Evolutionary conservation across 106 monocot genomes (phyloP).

Genomic region (Phalaenopsis aphrodite): DNA sequence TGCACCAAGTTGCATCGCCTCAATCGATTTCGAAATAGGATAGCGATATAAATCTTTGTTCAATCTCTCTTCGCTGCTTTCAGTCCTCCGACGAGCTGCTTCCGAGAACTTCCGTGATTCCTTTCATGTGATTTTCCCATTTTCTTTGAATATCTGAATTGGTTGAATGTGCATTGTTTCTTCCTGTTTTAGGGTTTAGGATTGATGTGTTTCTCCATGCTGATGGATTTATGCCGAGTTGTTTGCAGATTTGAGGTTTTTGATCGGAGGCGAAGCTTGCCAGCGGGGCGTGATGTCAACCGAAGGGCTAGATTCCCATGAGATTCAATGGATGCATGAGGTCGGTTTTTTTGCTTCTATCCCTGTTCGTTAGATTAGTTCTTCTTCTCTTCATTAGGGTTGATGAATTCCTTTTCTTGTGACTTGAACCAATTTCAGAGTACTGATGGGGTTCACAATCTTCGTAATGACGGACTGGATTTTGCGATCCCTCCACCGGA

Average conservation of each 20-base stretch:
- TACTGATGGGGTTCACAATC: slow-evolving; percentile 17
- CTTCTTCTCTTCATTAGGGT: background rate
- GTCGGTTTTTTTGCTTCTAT: slow-evolving; percentile 9
- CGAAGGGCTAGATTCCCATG: slow-evolving; percentile 38
- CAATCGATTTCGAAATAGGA: no score
- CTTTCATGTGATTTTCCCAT: background rate
- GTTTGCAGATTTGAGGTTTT: slow-evolving; percentile 12
- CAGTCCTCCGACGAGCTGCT: no score
- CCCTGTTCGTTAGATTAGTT: background rate
- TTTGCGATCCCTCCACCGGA: slow-evolving; percentile 57
- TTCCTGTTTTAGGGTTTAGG: background rate
- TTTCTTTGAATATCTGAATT: background rate
- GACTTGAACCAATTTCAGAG: slow-evolving; percentile 14
- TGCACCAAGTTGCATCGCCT: no score
- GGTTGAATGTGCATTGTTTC: slow-evolving; percentile 5
- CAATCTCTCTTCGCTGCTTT: no score
- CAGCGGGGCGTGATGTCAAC: slow-evolving; percentile 25
- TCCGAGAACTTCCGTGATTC: no score
- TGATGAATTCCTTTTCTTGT: background rate
- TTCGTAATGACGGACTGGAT: slow-evolving; percentile 14
- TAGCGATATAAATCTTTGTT: no score
- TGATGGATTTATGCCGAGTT: background rate
- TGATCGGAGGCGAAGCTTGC: background rate
- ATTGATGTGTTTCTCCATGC: no score
- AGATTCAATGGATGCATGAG: slow-evolving; percentile 38